Conservation (phyloP, 305 asterid genomes). For the Euphrasia arctica region DNA sequence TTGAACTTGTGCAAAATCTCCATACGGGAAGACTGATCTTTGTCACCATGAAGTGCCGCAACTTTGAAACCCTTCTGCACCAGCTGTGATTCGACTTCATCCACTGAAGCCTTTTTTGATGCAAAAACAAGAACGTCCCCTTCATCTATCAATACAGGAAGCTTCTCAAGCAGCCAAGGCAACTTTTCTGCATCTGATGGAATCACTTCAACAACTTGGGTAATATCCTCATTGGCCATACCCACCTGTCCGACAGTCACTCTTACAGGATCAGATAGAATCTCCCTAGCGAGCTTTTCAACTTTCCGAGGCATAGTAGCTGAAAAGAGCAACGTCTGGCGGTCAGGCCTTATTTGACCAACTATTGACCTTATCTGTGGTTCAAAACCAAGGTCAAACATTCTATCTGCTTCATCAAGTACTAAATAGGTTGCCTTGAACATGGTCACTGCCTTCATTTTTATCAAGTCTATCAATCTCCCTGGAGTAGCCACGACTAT, state of each 20-base stretch:
- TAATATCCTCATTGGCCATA: conserved; percentile 95
- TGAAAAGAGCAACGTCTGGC: conserved; percentile 92
- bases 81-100: conserved; percentile 77
- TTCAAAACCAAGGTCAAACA: conserved; percentile 99
- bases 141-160: conserved; percentile 79
- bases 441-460: conserved; percentile 93
- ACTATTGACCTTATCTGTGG: conserved; percentile 95
- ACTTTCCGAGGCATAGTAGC: conserved; percentile 97
- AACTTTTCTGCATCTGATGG: conserved; percentile 78
- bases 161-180: conserved; percentile 92
- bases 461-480: conserved; percentile 91
- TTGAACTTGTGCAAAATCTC: conserved; percentile 90
- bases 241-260: conserved; percentile 96
- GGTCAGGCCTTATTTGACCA: conserved; percentile 96
- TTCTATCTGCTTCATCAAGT: conserved; percentile 97
- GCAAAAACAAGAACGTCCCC: conserved; percentile 97
- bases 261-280: conserved; percentile 85
- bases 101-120: conserved; percentile 87
- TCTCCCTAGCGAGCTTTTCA: conserved; percentile 96
- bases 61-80: conserved; percentile 70
- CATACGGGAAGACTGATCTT: conserved; percentile 95
- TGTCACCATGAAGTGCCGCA: conserved; percentile 97
- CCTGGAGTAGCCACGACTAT: conserved; percentile 97
- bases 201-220: conserved; percentile 79
- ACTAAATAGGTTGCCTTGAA: conserved; percentile 80